A percentile compares a stretch with the other conserved stretches of the same genome.
Evolutionary conservation across 352 stramenopile genomes (phyloP).

Genomic region (Pythium coloratum): DNA sequence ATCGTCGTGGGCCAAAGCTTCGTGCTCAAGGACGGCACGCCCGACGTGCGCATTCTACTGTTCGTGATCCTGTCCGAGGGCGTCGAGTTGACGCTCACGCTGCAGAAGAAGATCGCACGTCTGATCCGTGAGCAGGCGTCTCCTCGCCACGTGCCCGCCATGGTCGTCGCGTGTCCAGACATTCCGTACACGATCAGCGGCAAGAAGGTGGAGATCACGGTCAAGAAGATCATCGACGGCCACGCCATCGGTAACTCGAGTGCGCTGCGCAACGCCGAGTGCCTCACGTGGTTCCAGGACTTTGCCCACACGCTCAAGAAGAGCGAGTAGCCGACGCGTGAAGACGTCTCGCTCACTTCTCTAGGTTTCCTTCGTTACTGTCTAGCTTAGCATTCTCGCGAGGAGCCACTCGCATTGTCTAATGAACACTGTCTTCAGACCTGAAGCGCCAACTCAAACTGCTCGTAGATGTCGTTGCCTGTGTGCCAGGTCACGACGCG

Average conservation of each 20-base stretch:
- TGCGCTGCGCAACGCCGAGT: conserved; percentile 68
- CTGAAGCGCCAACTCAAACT: conserved; percentile 35
- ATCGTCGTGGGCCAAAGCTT: conserved; percentile 74
- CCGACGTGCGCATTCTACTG: conserved; percentile 72
- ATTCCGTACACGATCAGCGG: conserved; percentile 80
- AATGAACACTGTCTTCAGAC: not conserved
- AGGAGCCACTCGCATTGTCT: not conserved
- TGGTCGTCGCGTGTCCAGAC: conserved; percentile 62
- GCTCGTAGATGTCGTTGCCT: conserved; percentile 57
- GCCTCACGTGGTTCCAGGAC: conserved; percentile 53
- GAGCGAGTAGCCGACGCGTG: not conserved
- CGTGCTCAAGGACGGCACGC: conserved; percentile 57
- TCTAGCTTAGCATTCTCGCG: conserved; percentile 1
- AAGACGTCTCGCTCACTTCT: not conserved
- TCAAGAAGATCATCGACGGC: conserved; percentile 78
- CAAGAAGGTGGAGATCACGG: conserved; percentile 81
- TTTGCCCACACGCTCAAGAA: conserved; percentile 38
- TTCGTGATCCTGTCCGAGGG: conserved; percentile 64
- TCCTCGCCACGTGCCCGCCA: conserved; percentile 62
- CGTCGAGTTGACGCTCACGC: conserved; percentile 37
- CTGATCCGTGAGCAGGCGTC: conserved; percentile 62
- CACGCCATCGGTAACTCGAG: conserved; percentile 58
- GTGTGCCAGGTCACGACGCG: conserved; percentile 61
- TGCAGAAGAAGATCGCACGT: conserved; percentile 56
- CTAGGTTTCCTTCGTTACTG: not conserved